A percentile compares a stretch with the other conserved stretches of the same genome.
Conservation (phyloP, 2,329 filamentous ascomycete species). For the Ophiostoma tasmaniense region DNA sequence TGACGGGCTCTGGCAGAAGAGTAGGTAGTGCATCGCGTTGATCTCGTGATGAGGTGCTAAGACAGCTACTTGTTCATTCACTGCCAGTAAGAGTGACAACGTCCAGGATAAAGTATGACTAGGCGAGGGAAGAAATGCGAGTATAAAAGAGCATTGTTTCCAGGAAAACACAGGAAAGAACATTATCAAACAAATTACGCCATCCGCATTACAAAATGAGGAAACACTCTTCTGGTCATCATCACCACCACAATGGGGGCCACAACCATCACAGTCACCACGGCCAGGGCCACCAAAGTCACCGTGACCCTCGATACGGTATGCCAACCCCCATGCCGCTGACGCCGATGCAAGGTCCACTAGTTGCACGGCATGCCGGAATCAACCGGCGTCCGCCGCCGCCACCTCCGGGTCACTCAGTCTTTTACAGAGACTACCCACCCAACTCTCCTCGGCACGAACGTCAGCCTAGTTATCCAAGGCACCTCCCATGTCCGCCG, state of each 20-base stretch:
- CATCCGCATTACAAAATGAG: not conserved
- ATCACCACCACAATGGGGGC: not conserved
- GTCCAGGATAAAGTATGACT: not conserved
- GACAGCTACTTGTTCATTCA: not conserved
- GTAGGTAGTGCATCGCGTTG: not conserved
- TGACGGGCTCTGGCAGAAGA: not conserved
- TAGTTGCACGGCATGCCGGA: too few relatives aligned
- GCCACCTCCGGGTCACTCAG: too few relatives aligned
- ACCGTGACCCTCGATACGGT: too few relatives aligned
- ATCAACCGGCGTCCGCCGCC: too few relatives aligned
- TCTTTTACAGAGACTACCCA: too few relatives aligned
- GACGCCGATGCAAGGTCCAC: too few relatives aligned
- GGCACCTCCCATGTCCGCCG: too few relatives aligned
- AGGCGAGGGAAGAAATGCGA: not conserved
- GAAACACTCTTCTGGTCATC: not conserved
- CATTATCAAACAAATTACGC: not conserved
- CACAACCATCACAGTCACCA: not conserved
- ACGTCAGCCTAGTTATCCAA: too few relatives aligned
- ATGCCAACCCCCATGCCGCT: too few relatives aligned
- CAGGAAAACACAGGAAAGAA: not conserved
- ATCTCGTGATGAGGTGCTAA: not conserved
- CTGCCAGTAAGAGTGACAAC: not conserved
- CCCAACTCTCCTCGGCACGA: too few relatives aligned
- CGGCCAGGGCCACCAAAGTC: not conserved
- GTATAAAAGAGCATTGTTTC: not conserved